Percentiles rank a stretch among this genome's conserved stretches.
phyloP scores from a whole-genome alignment of 108 stramenopile species.

The Pseudonitzschia multiseries region DNA sequence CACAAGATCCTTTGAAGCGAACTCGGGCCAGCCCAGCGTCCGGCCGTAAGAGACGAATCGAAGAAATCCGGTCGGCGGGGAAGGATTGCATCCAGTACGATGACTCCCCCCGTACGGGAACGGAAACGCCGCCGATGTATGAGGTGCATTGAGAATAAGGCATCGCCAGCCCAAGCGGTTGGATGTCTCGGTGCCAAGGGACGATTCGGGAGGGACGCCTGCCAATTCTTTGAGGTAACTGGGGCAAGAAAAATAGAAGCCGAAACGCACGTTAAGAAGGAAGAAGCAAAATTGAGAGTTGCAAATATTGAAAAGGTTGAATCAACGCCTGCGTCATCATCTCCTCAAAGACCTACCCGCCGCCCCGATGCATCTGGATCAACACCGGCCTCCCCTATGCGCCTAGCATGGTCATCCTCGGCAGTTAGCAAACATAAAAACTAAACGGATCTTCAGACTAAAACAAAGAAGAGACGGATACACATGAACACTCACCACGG shows the following conservation, averaged over 20 bases:
- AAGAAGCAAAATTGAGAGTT: not conserved
- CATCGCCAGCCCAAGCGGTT: not conserved
- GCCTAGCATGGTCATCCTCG: not conserved
- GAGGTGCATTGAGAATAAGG: conserved; percentile 5
- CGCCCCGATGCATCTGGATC: conserved; percentile 8
- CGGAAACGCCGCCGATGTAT: conserved; percentile 17
- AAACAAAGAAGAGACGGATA: not conserved
- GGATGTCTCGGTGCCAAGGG: conserved; percentile 16
- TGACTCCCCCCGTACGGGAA: not conserved
- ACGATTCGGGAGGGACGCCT: conserved; percentile 16
- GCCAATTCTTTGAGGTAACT: conserved; percentile 3
- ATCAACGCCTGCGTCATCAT: not conserved
- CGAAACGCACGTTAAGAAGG: not conserved
- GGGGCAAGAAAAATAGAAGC: not conserved
- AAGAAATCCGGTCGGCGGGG: conserved; percentile 2
- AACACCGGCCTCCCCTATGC: not conserved
- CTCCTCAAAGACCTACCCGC: not conserved
- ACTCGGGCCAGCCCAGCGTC: conserved; percentile 11
- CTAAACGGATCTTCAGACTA: not conserved
- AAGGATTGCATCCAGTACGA: not conserved
- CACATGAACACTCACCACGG: not conserved
- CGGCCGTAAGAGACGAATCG: conserved; percentile 10
- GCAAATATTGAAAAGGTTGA: not conserved
- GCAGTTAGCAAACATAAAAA: not conserved
- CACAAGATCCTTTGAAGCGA: conserved; percentile 19